Evolutionary conservation across 1,139 yeast genomes (phyloP), one percentile per base, ranked within the genome.

Genomic region (Nakaseomyces uthaithaninus): DNA sequence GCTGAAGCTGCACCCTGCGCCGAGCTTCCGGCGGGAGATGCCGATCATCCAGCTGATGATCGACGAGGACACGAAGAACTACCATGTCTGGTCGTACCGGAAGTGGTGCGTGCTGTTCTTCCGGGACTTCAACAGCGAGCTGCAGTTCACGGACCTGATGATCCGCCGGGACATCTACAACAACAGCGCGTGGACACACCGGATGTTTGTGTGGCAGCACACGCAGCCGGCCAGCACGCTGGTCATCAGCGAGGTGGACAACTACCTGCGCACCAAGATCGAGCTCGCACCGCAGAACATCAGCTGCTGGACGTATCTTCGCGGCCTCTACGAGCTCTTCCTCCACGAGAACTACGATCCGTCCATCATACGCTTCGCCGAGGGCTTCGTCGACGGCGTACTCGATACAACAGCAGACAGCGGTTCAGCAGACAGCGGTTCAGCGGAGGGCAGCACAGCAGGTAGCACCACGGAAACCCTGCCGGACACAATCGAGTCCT

Each of bases 71-170:
- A 62, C 80, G 11, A 91, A 91, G 58, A 91, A 91, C 64, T 94
- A 91, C 59, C 99, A 91, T 56, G 95, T 89, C 5, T 91, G 98
- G 98, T 75, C 95, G 1, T 86, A 87, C 54, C 64, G 89, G 41
- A 80, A 81, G 52, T 87, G 96, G 95, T 63, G 81, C 16, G 79
- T 82, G 15, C 67, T 68, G 26, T 67, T 65, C 48, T 78, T 78
- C 51, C 58, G 66, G 2, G 65, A 75, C 37, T 75, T 60, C 53
- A 58, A 57, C 4, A 49, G 59, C 28, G 95, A 87, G 54, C 49
- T 76, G n/a, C 59, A 55, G 7, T 80, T 74, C 55, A 69, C 75
- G 1, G 68, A 71, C n/a, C 47, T 50, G 15, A 61, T 75, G 50
- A 61, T 93, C 9, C 61, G 63, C 5, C 54, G 63, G 7, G 99